Conservation (phyloP, 192 early-diverging fungal species). For the Coemansia sp. region DNA sequence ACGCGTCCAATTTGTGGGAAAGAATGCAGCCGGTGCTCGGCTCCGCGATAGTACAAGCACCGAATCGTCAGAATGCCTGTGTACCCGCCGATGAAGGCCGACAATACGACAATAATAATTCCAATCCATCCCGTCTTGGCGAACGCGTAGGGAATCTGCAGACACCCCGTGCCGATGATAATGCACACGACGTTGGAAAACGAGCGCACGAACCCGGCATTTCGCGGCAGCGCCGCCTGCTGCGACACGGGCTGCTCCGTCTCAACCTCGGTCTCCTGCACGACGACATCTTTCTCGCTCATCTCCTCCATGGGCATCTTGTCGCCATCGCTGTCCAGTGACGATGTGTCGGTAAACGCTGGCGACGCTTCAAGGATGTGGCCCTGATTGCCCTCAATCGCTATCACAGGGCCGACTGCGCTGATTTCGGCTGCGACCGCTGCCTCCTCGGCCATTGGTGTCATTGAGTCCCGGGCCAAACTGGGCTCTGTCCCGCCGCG, state of each 20-base stretch:
- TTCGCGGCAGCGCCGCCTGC: constrained; percentile 13
- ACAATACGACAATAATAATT: constrained; percentile 62
- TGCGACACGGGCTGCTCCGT: constrained; percentile 1
- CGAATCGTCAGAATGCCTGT: constrained; percentile 71
- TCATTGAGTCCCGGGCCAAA: background rate
- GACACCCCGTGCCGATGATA: constrained; percentile 77
- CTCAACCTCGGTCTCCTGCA: background rate
- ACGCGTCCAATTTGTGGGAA: constrained; percentile 66
- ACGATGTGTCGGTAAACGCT: constrained; percentile 34
- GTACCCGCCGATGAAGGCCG: constrained; percentile 69
- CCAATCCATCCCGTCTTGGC: constrained; percentile 79
- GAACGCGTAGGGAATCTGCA: constrained; percentile 81
- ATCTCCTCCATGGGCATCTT: constrained; percentile 23
- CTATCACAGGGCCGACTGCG: constrained; percentile 8
- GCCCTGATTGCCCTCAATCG: background rate
- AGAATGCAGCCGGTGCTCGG: constrained; percentile 50
- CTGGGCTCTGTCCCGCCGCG: constrained; percentile 5
- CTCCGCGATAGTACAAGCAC: constrained; percentile 63
- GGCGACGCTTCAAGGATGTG: constrained; percentile 17
- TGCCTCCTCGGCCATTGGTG: background rate
- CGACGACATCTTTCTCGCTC: constrained; percentile 1
- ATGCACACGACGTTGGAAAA: constrained; percentile 70
- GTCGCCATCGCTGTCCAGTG: constrained; percentile 19
- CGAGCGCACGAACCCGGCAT: constrained; percentile 51
- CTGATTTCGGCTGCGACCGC: constrained; percentile 9